Conservation (phyloP, 768 basidiomycete genomes). For the Pleurotus djamor region DNA sequence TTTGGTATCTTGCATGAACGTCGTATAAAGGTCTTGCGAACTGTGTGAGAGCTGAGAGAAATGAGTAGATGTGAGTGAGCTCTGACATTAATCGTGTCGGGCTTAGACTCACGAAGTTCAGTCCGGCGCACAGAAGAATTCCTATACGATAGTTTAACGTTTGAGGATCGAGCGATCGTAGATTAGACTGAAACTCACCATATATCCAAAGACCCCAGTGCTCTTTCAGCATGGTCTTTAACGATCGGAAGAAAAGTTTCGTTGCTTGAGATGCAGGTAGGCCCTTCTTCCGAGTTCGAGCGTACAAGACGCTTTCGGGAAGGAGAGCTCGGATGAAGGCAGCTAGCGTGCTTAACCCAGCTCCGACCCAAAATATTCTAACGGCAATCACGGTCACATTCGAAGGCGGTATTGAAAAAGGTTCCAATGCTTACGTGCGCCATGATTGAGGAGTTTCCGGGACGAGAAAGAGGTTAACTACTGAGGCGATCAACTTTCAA, state of each 20-base stretch:
- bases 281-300: constrained; percentile 35
- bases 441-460: constrained; percentile 15
- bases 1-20: constrained; percentile 50
- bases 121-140: constrained; percentile 7
- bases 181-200: constrained; percentile 8
- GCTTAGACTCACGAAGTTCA: constrained; percentile 10
- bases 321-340: constrained; percentile 49
- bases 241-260: constrained; percentile 51
- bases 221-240: constrained; percentile 50
- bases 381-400: too few relatives aligned
- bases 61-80: not conserved
- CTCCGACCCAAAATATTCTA: constrained; percentile 56
- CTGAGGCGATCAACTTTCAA: constrained; percentile 10
- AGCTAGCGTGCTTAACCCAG: constrained; percentile 49
- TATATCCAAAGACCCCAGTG: constrained; percentile 67
- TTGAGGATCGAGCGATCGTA: not conserved
- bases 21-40: constrained; percentile 52
- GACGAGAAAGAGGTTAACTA: constrained; percentile 17
- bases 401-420: too few relatives aligned
- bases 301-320: constrained; percentile 60
- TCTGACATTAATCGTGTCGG: not conserved
- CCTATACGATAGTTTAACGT: constrained; percentile 1
- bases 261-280: constrained; percentile 35
- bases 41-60: constrained; percentile 9
- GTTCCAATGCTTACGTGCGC: constrained; percentile 13